Evolutionary conservation across 371 early-diverging fungal species (phyloP), one percentile per base, ranked within the genome.

Genomic region (Syncephalastrum contaminatum): DNA sequence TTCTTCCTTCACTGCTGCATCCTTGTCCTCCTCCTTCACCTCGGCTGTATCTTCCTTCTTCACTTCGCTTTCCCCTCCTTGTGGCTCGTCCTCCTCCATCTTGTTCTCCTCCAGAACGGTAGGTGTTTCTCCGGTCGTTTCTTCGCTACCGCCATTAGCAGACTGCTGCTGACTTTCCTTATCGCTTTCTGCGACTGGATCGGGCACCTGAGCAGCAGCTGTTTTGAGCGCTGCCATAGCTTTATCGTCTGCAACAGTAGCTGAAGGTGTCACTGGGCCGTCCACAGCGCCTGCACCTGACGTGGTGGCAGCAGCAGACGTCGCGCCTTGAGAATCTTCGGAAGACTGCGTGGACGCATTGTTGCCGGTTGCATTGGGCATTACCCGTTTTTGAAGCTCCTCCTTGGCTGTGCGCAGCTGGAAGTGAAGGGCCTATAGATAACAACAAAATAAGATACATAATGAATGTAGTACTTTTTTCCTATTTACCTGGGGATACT

Each of bases 331-430:
- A 2, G 43, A 12, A 42, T 30, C 16, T 22, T 50, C 48, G 8
- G 56, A 36, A 0, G 56, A 24, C 6, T 24, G 47, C 7, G 46
- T 40, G 36, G 63, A 53, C 18, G 45, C 36, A n/a, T 36, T 48
- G 25, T 52, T 48, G 39, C 47, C 14, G 39, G 25, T 25, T 43
- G 54, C 24, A 46, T n/a, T 20, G 42, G 43, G 48, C 16, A 61
- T 51, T 1, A 62, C 52, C 40, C 83, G 83, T 61, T 87, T 88
- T 48, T 88, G 80, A 51, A 89, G 70, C 56, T 98, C 98, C 63
- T 98, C 98, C 60, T 90, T 90, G 6, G 93, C 84, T 0, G 98
- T 94, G 45, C 99, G 85, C 44, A 99, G 75, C 41, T 88, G 91
- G 70, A 95, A 99, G 72, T 98, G 95, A 49, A 99, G 66, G 0